These are phyloP conservation scores for Globisporangium okanoganense DNA, from an alignment of 352 stramenopile genomes.

Conservation along the genomic window DNA sequence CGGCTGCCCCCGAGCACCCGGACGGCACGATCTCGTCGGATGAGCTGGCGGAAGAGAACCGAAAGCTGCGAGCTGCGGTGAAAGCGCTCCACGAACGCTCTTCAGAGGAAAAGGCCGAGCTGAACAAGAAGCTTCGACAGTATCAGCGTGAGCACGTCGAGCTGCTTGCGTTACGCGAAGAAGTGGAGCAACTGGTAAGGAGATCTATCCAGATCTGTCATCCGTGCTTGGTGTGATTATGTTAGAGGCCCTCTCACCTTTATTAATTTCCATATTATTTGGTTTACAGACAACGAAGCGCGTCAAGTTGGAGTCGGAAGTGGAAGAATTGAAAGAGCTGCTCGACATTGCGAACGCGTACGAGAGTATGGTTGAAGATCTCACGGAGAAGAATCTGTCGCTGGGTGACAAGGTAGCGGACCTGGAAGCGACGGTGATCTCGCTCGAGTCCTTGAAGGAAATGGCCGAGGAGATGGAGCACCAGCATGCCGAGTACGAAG, in stretches of 20 bases:
- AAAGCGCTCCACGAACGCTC: constrained; percentile 82
- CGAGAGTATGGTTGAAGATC: constrained; percentile 84
- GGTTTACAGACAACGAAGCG: constrained; percentile 45
- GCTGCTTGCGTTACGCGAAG: constrained; percentile 52
- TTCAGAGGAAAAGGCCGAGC: constrained; percentile 74
- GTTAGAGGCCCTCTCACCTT: too few relatives aligned
- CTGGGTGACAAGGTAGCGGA: constrained; percentile 81
- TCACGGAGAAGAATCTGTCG: constrained; percentile 86
- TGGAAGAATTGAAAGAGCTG: constrained; percentile 85
- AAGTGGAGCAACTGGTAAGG: constrained; percentile 64
- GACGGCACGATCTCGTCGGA: constrained; percentile 21
- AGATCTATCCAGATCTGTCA: constrained; percentile 2
- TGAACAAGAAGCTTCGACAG: constrained; percentile 78
- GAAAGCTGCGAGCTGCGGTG: constrained; percentile 73
- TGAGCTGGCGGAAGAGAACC: constrained; percentile 76
- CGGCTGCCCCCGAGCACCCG: constrained; percentile 36
- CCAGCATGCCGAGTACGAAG: constrained; percentile 80
- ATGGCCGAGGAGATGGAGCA: constrained; percentile 89
- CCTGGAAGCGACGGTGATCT: constrained; percentile 62
- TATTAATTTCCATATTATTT: background rate
- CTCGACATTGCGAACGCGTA: constrained; percentile 85
- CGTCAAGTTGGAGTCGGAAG: constrained; percentile 48
- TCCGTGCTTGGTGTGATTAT: background rate
- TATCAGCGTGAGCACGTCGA: constrained; percentile 70
- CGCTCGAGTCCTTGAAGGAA: constrained; percentile 76